Percentiles rank a stretch among this genome's conserved stretches.
Conservation (phyloP, 495 filamentous ascomycete species). For the Annulohypoxylon nitens region DNA sequence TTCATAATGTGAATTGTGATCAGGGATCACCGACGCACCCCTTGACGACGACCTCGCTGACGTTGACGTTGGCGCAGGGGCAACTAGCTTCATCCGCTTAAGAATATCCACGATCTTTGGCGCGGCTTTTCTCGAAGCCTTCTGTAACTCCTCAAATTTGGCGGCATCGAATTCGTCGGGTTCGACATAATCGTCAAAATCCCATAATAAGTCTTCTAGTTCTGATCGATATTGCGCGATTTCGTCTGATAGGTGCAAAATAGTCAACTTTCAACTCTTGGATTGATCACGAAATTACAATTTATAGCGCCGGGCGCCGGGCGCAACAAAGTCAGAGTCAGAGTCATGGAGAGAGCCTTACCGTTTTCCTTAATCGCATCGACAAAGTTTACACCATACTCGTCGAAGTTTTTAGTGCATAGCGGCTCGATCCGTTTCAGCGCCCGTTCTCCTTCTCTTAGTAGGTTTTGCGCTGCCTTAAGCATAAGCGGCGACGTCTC, state of each 20-base stretch:
- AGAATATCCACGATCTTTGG: slow-evolving; percentile 56
- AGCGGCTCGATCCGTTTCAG: slow-evolving; percentile 60
- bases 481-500: slow-evolving; percentile 54
- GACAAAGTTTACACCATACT: slow-evolving; percentile 56
- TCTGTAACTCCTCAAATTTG: slow-evolving; percentile 56
- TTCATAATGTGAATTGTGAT: slow-evolving; percentile 37
- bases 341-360: slow-evolving; percentile 35
- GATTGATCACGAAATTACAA: slow-evolving; percentile 6
- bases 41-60: slow-evolving; percentile 38
- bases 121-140: slow-evolving; percentile 54
- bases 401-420: slow-evolving; percentile 56
- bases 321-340: background rate
- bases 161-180: slow-evolving; percentile 55
- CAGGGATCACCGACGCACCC: slow-evolving; percentile 29
- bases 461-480: slow-evolving; percentile 56
- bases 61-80: slow-evolving; percentile 41
- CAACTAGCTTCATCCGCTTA: slow-evolving; percentile 57
- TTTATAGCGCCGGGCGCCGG: background rate
- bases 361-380: slow-evolving; percentile 60
- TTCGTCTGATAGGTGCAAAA: slow-evolving; percentile 48
- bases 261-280: slow-evolving; percentile 22
- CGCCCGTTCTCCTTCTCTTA: slow-evolving; percentile 57
- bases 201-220: slow-evolving; percentile 57
- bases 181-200: slow-evolving; percentile 60
- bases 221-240: slow-evolving; percentile 57